Base-by-base conservation (phyloP, 768 basidiomycete genomes). In the Mycena chlorophos region DNA sequence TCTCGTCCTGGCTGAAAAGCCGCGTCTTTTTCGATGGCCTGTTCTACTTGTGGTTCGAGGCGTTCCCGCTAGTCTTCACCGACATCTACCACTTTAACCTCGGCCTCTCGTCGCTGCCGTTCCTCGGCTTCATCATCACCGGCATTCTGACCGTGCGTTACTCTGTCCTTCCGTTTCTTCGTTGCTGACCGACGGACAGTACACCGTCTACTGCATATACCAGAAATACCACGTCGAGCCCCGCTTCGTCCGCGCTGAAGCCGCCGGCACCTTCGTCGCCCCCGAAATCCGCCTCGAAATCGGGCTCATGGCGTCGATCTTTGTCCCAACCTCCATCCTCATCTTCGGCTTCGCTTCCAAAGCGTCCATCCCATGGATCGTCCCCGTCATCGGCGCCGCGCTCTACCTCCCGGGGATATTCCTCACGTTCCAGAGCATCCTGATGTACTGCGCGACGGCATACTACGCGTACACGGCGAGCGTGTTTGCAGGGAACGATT, bases 261-360 rank as follows among this genome's bases (percentile, higher is more conserved):
- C 59, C n/a, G 46, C 54, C 49, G 54, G 52, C 37, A 52, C 20
- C 17, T 34, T 54, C 22, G 43, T 61, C 25, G 56, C 62, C 12
- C 69, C 71, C 1, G 71, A 73, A 52, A 63, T 65, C 22, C 67
- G 68, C n/a, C 67, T 75, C 53, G 69, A 69, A 20, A 51, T 69
- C 27, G 72, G 70, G 5, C 65, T 75, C 30, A 45, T 73, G 20
- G 72, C 67, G 23, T 63, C 62, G 19, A 39, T 70, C 26, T 61
- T 71, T 55, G 65, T 74, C 23, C 72, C 72, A 1, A 65, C 68
- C 26, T 66, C 61, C 31, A 56, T 75, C 52, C 68, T 74, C 53
- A 66, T 68, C 58, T 74, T 74, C 55, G 71, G 71, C 42, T 71
- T 68, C 61, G 65, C 71, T 5, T 65, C 68, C 19, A 63, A 58